Evolutionary conservation across 2,329 filamentous ascomycete genomes (phyloP).

Genomic region (Dactylellina leptospora): DNA sequence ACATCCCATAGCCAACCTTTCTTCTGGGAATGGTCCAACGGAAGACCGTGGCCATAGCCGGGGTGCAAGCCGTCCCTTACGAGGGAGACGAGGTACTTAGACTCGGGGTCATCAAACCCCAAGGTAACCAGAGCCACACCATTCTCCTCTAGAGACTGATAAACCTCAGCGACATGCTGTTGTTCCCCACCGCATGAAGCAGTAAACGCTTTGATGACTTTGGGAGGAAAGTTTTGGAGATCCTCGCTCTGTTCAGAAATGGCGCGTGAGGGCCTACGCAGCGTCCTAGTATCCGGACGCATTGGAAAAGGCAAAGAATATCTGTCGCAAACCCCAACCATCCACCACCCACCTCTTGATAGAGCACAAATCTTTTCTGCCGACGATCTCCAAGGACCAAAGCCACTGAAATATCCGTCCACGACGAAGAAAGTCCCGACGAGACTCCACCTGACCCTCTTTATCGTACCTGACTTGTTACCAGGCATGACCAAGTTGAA

Average conservation of each 20-base stretch:
- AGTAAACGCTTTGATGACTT: constrained; percentile 28
- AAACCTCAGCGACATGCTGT: constrained; percentile 29
- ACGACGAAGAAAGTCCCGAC: constrained; percentile 55
- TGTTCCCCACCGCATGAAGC: constrained; percentile 4
- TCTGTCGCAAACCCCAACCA: constrained; percentile 11
- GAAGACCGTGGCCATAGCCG: constrained; percentile 53
- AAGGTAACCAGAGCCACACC: constrained; percentile 55
- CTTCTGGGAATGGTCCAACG: constrained; percentile 55
- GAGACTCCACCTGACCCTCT: constrained; percentile 14
- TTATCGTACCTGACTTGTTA: not conserved
- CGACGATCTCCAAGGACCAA: constrained; percentile 52
- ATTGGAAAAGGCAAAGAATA: not conserved
- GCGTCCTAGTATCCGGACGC: constrained; percentile 11
- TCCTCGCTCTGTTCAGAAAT: constrained; percentile 26
- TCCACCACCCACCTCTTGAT: constrained; percentile 37
- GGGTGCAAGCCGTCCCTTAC: constrained; percentile 46
- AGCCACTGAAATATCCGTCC: constrained; percentile 21
- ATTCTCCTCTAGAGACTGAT: constrained; percentile 49
- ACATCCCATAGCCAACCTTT: constrained; percentile 57
- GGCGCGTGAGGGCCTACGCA: constrained; percentile 12
- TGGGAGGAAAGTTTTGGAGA: constrained; percentile 2
- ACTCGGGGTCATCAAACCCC: constrained; percentile 53
- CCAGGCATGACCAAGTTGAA: constrained; percentile 26
- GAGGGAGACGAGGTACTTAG: constrained; percentile 55
- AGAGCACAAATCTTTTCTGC: constrained; percentile 53